Percentiles rank a stretch among this genome's conserved stretches.
These are phyloP conservation scores for Sutorius australiensis DNA, from an alignment of 768 basidiomycete species.

Conservation along the genomic window DNA sequence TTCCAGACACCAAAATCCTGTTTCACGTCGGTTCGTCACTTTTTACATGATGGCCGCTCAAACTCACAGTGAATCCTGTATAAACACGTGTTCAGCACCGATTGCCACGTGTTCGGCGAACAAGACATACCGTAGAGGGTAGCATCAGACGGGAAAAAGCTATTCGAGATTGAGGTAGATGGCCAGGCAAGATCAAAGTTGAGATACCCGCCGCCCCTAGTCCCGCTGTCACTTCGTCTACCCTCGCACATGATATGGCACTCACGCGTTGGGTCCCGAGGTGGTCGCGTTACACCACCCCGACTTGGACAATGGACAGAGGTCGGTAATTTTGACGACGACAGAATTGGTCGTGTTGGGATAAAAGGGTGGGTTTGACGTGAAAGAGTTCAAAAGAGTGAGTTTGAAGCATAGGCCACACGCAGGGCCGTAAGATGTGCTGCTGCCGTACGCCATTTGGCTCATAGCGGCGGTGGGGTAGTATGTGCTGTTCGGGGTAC, in stretches of 20 bases:
- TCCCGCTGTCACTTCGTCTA: not conserved
- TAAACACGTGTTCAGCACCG: constrained; percentile 31
- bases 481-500: constrained; percentile 56
- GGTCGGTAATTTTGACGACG: constrained; percentile 75
- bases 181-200: constrained; percentile 86
- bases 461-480: constrained; percentile 80
- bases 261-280: constrained; percentile 60
- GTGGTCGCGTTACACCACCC: constrained; percentile 74
- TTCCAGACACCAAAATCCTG: constrained; percentile 91
- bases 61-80: constrained; percentile 39
- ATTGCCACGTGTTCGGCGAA: not conserved
- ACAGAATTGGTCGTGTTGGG: constrained; percentile 58
- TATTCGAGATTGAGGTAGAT: constrained; percentile 60
- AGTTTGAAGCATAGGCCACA: constrained; percentile 81
- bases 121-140: constrained; percentile 53
- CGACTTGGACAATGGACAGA: constrained; percentile 60
- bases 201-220: constrained; percentile 62
- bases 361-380: constrained; percentile 64
- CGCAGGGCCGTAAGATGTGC: constrained; percentile 63
- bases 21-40: not conserved
- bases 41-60: not conserved
- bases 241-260: not conserved
- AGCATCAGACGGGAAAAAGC: constrained; percentile 73
- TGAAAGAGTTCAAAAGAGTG: constrained; percentile 66
- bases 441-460: constrained; percentile 78